Conservation (phyloP, 331 rosid genomes). For the Malus hybrid region DNA sequence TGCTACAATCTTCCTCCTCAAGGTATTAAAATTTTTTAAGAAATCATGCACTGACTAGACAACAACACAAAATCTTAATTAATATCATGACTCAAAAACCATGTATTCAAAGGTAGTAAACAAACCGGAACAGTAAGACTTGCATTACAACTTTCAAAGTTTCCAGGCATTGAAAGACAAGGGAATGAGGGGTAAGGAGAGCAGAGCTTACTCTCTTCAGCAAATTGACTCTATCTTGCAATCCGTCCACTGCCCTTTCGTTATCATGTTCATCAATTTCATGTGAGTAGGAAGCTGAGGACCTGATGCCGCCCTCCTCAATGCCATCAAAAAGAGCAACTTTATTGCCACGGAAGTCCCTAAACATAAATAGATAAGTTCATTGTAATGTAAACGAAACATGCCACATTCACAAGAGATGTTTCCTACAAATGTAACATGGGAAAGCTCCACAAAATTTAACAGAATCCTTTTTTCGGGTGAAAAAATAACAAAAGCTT, state of each 20-base stretch:
- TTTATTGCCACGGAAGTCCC: constrained; percentile 61
- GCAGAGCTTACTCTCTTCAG: constrained; percentile 67
- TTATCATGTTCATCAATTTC: constrained; percentile 93
- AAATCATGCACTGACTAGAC: background rate
- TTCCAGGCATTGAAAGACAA: background rate
- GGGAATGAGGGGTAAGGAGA: background rate
- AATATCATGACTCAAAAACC: background rate
- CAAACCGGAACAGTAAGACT: background rate
- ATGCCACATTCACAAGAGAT: background rate
- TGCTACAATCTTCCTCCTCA: background rate
- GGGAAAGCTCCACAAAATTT: background rate
- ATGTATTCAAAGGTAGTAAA: background rate
- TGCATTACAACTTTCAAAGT: background rate
- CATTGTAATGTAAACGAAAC: constrained; percentile 5
- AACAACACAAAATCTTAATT: background rate
- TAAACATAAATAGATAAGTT: constrained; percentile 9
- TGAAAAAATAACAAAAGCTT: background rate
- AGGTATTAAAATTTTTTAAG: background rate
- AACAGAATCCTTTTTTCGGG: background rate
- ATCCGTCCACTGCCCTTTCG: constrained; percentile 73
- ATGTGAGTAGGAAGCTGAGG: constrained; percentile 74
- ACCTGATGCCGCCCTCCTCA: constrained; percentile 93
- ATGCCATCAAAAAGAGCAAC: constrained; percentile 89
- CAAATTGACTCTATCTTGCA: constrained; percentile 86
- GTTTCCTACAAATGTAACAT: background rate